Evolutionary conservation across 345 rosid genomes (phyloP).

Genomic region (Adansonia digitata): DNA sequence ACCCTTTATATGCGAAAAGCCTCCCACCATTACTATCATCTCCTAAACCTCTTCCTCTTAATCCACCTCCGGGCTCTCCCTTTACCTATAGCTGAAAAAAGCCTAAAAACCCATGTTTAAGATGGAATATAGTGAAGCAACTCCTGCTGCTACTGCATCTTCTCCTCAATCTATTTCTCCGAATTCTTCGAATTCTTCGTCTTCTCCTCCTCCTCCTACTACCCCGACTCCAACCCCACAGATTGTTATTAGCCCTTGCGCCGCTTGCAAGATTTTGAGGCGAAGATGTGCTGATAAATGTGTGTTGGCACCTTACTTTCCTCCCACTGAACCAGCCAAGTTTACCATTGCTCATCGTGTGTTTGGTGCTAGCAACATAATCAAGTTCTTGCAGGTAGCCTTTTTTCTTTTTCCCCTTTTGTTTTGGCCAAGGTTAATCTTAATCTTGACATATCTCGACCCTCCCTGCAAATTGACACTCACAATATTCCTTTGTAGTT

Average conservation of each 20-base stretch:
- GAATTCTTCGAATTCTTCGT: constrained; percentile 27
- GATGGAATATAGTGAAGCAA: constrained; percentile 36
- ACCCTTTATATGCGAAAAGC: background rate
- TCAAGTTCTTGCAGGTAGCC: constrained; percentile 82
- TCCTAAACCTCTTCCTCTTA: too few relatives aligned
- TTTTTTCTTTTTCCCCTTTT: background rate
- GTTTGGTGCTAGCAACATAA: constrained; percentile 92
- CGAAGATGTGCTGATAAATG: constrained; percentile 82
- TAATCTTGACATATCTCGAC: too few relatives aligned
- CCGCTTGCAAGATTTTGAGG: constrained; percentile 84
- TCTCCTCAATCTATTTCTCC: constrained; percentile 11
- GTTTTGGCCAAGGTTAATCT: too few relatives aligned
- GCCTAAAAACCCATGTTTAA: constrained; percentile 18
- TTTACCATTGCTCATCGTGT: constrained; percentile 91
- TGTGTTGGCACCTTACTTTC: constrained; percentile 84
- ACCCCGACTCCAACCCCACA: constrained; percentile 9
- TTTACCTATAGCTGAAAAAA: background rate
- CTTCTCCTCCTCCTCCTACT: constrained; percentile 40
- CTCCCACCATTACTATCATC: background rate
- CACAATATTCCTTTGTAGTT: background rate
- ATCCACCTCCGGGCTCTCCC: background rate
- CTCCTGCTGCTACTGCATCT: constrained; percentile 15
- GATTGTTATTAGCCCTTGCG: constrained; percentile 75
- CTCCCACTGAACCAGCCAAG: constrained; percentile 84
- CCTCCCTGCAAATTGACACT: too few relatives aligned